Evolutionary conservation across 495 filamentous ascomycete genomes (phyloP).

Genomic region (Haplographium delicatum): DNA sequence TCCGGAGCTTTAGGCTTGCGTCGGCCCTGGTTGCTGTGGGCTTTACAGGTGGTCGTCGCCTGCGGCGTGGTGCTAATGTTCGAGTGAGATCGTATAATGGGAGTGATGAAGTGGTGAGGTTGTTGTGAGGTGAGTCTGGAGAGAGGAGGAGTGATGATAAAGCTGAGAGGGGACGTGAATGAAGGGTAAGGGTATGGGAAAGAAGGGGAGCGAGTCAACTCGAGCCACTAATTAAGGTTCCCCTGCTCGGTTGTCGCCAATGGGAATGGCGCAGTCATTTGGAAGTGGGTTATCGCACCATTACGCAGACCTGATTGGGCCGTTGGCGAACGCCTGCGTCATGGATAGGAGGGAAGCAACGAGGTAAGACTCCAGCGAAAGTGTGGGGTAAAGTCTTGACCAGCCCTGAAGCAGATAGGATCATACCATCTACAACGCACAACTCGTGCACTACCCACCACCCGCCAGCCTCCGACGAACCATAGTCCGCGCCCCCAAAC

Average conservation of each 20-base stretch:
- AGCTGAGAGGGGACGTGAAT: not conserved
- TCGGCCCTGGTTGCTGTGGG: no score
- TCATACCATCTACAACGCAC: not conserved
- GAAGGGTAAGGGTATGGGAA: not conserved
- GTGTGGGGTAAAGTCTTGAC: conserved; percentile 5
- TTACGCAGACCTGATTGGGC: not conserved
- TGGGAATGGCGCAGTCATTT: not conserved
- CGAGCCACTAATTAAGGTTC: not conserved
- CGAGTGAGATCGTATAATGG: not conserved
- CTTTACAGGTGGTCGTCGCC: no score
- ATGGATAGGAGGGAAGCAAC: not conserved
- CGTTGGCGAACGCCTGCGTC: conserved; percentile 1
- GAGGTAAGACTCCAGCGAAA: no score
- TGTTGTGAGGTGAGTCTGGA: no score
- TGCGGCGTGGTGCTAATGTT: not conserved
- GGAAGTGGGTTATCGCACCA: not conserved
- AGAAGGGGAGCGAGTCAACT: not conserved
- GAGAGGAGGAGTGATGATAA: not conserved
- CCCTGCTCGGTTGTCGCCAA: not conserved
- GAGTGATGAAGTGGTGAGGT: no score
- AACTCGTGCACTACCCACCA: not conserved
- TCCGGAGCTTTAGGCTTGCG: no score
- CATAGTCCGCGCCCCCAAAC: no score
- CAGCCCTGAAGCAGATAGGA: conserved; percentile 5
- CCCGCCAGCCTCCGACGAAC: not conserved